Evolutionary conservation across 106 monocot species (phyloP), one percentile per base, ranked within the genome.

Genomic region (Dendrobium chrysotoxum): DNA sequence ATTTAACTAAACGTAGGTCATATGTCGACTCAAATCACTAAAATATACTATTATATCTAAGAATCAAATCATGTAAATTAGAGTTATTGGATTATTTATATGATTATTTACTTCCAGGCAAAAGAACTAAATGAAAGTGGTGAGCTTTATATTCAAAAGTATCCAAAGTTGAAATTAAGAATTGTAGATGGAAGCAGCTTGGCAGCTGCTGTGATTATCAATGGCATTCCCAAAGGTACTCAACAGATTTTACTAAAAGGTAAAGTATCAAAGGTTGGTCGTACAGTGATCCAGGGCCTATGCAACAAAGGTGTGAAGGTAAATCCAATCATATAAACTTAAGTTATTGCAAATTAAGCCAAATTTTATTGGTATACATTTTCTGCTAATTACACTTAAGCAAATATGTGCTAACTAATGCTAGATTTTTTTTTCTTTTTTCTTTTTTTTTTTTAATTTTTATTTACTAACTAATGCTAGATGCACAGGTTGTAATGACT

Each of bases 171-270:
- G 66, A 88, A 84, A 23, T 42, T 91, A 38, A 94, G 81, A 88
- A 86, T 98, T 76, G 85, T 88, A 12, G 95, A 98, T 80, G 97
- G 97, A 44, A 94, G 88, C 68, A 87, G 89, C 82, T 90, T 98
- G 76, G 91, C 98, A 39, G 84, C 88, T 23, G 98, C 92, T 25
- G 85, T 95, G 53, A 86, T 95, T 44, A 77, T 98, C 18, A 88
- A 87, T 25, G 90, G 79, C 55, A 92, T 98, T 76, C 91, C 95
- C 40, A 28, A 28, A 68, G 91, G 77, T 77, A 92, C 89, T 76
- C 82, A 88, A 53, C 86, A 91, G 80, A 81, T 91, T 61, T 67
- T 94, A 47, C 76, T 98, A 8, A 79, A 57, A 67, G 97, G 97
- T 66, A 75, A 75, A 25, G 72, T 91, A 61, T 85, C 90, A 2